phyloP scores from a whole-genome alignment of 1,139 yeast species.

The Nadsonia starkeyi-henricii region DNA sequence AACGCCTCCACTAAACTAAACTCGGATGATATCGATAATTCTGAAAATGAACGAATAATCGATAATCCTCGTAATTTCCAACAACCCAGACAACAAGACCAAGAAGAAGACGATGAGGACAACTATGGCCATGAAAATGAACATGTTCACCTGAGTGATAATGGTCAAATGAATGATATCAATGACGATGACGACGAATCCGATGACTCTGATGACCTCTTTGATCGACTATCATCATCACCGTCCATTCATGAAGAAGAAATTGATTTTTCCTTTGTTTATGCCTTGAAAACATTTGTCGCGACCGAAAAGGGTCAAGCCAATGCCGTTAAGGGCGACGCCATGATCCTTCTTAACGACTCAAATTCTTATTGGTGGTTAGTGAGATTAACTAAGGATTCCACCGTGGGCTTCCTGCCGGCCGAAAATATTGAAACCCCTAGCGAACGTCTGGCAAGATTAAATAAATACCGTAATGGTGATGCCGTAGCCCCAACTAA shows the following conservation, averaged over 20 bases:
- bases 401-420: slow-evolving; percentile 74
- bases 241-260: slow-evolving; percentile 48
- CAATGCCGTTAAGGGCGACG: slow-evolving; percentile 63
- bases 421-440: slow-evolving; percentile 92
- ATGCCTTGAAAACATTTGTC: slow-evolving; percentile 72
- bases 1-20: too few species aligned
- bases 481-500: slow-evolving; percentile 28
- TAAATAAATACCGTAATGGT: slow-evolving; percentile 87
- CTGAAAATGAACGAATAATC: too few species aligned
- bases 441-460: slow-evolving; percentile 77
- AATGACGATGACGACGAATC: background rate
- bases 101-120: too few species aligned
- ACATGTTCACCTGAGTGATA: too few species aligned
- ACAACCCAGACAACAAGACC: too few species aligned
- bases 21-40: too few species aligned
- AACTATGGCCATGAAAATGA: too few species aligned
- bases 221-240: slow-evolving; percentile 26
- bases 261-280: slow-evolving; percentile 68
- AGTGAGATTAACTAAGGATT: slow-evolving; percentile 52
- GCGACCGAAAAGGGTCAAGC: slow-evolving; percentile 96
- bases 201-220: slow-evolving; percentile 15
- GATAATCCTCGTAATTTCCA: too few species aligned
- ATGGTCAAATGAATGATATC: too few species aligned
- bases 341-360: slow-evolving; percentile 71
- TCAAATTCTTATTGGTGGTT: slow-evolving; percentile 97